A percentile compares a stretch with the other conserved stretches of the same genome.
These are phyloP conservation scores for Trichoderma pleuroti DNA, from an alignment of 2,329 filamentous ascomycete species.

Conservation along the genomic window DNA sequence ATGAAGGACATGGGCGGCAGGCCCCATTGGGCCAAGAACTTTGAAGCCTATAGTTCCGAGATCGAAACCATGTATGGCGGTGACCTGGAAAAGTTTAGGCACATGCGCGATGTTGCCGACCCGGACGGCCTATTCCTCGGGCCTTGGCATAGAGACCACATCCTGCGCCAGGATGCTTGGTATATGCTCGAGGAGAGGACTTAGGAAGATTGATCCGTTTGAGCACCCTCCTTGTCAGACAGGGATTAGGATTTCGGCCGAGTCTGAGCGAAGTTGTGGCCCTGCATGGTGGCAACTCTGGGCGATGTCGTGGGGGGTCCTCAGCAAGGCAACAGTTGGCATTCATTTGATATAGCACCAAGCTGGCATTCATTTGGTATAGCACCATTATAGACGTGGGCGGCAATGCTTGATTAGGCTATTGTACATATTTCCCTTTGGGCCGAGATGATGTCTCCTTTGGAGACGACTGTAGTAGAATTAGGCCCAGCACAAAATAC, in stretches of 20 bases:
- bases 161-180: slow-evolving; percentile 44
- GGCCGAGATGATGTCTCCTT: neutral
- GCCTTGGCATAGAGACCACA: slow-evolving; percentile 76
- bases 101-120: slow-evolving; percentile 67
- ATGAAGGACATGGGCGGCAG: slow-evolving; percentile 80
- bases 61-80: slow-evolving; percentile 66
- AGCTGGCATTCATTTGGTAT: neutral
- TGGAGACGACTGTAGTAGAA: neutral
- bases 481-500: neutral
- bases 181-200: slow-evolving; percentile 37
- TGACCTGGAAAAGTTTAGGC: slow-evolving; percentile 63
- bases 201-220: slow-evolving; percentile 27
- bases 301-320: neutral
- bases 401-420: neutral
- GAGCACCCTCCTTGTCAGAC: slow-evolving; percentile 25
- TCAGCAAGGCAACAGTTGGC: neutral
- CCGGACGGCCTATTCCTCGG: slow-evolving; percentile 85
- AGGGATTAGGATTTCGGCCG: slow-evolving; percentile 27
- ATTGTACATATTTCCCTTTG: slow-evolving; percentile 6
- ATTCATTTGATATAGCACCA: no score
- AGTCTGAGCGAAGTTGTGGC: neutral
- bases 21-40: slow-evolving; percentile 95
- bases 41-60: slow-evolving; percentile 57
- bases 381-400: neutral
- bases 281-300: neutral